Conservation (phyloP, 139 green algal genomes). For the Edaphochlamys debaryana region DNA sequence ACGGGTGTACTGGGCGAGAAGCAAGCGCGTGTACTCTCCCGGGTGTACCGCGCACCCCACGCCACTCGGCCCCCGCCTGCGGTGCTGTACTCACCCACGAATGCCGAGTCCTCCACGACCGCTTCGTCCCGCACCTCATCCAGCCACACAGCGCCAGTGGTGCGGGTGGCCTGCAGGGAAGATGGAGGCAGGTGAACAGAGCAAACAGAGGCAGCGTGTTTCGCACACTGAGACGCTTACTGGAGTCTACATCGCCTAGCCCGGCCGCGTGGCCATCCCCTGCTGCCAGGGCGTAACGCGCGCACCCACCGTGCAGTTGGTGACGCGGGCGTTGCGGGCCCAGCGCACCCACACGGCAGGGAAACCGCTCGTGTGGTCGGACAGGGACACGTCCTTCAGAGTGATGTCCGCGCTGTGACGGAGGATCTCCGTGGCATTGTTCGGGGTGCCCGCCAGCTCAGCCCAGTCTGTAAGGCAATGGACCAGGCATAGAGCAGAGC, state of each 20-base stretch:
- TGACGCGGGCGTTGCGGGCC: neutral
- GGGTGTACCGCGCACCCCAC: too few species aligned
- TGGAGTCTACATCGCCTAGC: neutral
- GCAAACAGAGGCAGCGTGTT: neutral
- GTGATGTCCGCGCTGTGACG: neutral
- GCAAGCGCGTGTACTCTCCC: too few species aligned
- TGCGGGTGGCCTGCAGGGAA: neutral
- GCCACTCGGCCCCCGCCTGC: too few species aligned
- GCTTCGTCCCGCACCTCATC: neutral
- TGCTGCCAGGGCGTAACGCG: neutral
- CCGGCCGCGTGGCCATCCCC: too few species aligned
- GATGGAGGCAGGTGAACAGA: neutral
- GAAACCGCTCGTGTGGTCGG: neutral
- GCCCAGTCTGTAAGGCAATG: neutral
- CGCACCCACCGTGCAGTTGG: neutral
- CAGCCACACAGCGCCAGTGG: neutral
- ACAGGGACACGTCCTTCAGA: neutral
- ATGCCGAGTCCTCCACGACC: neutral
- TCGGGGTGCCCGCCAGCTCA: neutral
- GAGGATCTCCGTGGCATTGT: neutral
- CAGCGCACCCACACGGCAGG: neutral
- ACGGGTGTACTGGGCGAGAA: too few species aligned
- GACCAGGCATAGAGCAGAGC: neutral
- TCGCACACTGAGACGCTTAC: neutral
- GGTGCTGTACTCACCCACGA: neutral